phyloP scores from a whole-genome alignment of 805 yeast genomes.

The Spathaspora hagerdaliae region DNA sequence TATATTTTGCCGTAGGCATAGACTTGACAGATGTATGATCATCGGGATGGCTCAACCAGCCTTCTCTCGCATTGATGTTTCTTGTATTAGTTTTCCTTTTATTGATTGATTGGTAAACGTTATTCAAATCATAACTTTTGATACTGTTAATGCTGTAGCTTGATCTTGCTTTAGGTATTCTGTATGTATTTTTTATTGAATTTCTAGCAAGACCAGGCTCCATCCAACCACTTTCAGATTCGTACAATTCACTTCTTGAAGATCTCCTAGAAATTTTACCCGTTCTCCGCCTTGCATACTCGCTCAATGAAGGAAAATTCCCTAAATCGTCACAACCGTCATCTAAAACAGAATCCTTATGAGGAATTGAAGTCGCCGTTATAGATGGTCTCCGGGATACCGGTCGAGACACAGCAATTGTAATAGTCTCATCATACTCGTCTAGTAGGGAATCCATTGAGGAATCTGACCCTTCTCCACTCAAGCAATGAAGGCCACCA shows the following conservation, averaged over 20 bases:
- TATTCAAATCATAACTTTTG: slow-evolving; percentile 19
- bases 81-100: slow-evolving; percentile 21
- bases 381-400: slow-evolving; percentile 19
- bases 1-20: background rate
- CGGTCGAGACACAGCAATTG: slow-evolving; percentile 23
- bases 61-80: background rate
- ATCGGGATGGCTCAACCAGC: background rate
- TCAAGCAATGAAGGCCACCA: too few species aligned
- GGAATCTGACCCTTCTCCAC: slow-evolving; percentile 6
- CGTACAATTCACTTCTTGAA: slow-evolving; percentile 38
- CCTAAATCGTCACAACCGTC: background rate
- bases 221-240: slow-evolving; percentile 50
- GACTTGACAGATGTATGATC: background rate
- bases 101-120: slow-evolving; percentile 31
- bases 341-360: background rate
- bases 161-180: slow-evolving; percentile 19
- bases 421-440: slow-evolving; percentile 41
- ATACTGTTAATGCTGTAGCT: slow-evolving; percentile 18
- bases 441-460: slow-evolving; percentile 40
- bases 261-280: slow-evolving; percentile 25
- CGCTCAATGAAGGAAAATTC: background rate
- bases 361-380: background rate
- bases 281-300: background rate
- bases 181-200: slow-evolving; percentile 2
- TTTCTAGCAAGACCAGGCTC: slow-evolving; percentile 27